Conservation (phyloP, 106 monocot genomes). For the Platanthera guangdongensis region DNA sequence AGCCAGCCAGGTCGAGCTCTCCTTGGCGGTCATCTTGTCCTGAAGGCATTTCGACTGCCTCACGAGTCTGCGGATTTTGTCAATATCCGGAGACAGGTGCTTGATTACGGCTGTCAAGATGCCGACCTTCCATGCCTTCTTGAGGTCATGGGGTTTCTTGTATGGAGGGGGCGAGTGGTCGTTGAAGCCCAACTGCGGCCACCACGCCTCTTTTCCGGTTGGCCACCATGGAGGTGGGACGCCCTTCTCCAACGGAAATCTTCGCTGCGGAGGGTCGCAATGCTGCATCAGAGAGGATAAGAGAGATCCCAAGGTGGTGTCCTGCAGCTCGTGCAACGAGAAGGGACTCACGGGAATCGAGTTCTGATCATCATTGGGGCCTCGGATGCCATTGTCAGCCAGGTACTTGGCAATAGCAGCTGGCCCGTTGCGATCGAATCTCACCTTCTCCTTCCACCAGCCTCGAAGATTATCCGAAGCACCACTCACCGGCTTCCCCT, state of each 20-base stretch:
- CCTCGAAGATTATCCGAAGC: constrained; percentile 23
- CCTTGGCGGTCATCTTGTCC: constrained; percentile 28
- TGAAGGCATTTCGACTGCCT: constrained; percentile 26
- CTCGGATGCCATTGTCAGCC: constrained; percentile 14
- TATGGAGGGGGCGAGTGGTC: constrained; percentile 14
- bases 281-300: constrained; percentile 26
- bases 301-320: constrained; percentile 19
- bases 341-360: constrained; percentile 13
- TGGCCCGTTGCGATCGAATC: constrained; percentile 21
- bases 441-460: constrained; percentile 26
- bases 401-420: constrained; percentile 17
- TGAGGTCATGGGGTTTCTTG: constrained; percentile 27
- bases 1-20: constrained; percentile 21
- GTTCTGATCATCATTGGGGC: constrained; percentile 4
- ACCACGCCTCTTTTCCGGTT: constrained; percentile 18
- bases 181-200: constrained; percentile 9
- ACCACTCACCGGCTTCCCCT: constrained; percentile 19
- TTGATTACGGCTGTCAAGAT: constrained; percentile 23
- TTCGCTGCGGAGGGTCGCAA: constrained; percentile 21
- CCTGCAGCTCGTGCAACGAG: constrained; percentile 23
- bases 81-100: constrained; percentile 25
- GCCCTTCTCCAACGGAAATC: constrained; percentile 26
- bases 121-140: constrained; percentile 23
- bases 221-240: constrained; percentile 26
- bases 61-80: constrained; percentile 23